Evolutionary conservation across 129 eudicot genomes (phyloP), one percentile per base, ranked within the genome.

Genomic region (Centrapalus pauciflorus): DNA sequence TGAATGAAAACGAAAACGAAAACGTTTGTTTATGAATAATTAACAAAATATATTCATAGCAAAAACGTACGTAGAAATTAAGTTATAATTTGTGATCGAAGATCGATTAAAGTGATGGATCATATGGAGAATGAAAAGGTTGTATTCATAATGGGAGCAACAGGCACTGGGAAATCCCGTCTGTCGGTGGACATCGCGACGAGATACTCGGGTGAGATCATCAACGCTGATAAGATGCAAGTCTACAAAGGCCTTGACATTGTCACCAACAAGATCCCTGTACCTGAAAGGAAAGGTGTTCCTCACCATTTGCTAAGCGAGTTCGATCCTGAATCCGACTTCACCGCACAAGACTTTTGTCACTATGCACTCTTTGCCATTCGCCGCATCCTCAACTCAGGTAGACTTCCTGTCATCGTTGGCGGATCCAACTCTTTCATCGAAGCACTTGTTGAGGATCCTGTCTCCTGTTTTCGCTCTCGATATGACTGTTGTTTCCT

Each of bases 341-440:
- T 67, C 67, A 67, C 79, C 0, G 71, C 67, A n/a, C 20, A 27
- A 9, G 65, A 67, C 20, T 79, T 73, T 23, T 30, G 75, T 41
- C 16, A 58, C 59, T 25, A 29, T 45, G 75, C 66, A 11, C 29
- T 49, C 20, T 25, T 16, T 8, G 64, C 68, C 28, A 41, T 59
- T n/a, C 17, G 35, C 34, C 17, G 30, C 12, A 30, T 77, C 3
- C 26, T 25, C 4, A 7, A 29, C 1, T 23, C 27, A 10, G 78
- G 48, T 4, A 56, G 58, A 26, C 54, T 71, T 5, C 69, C 78
- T 0, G 58, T 78, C 55, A 66, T 78, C 16, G 75, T 34, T 40
- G 83, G 71, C 11, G 79, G 79, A 11, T 78, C 79, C 3, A 78
- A 78, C 52, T 72, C 79, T 9, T 58, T 62, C 51, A 48, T 72